phyloP scores from a whole-genome alignment of 148 eudicot genomes.

The Vaccinium vitisidaea region DNA sequence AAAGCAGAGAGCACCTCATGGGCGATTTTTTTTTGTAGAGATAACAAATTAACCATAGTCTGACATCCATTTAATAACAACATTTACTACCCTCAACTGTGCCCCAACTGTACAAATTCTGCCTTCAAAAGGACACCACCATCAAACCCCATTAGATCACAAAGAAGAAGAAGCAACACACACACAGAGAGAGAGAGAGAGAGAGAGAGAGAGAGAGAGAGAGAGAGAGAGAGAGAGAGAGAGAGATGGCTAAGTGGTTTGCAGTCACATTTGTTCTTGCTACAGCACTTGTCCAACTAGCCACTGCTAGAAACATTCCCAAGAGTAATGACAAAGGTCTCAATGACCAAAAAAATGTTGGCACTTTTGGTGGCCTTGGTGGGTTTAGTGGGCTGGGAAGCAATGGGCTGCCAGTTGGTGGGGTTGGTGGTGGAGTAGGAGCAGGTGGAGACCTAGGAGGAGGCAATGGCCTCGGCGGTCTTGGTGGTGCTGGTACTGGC shows the following conservation, averaged over 20 bases:
- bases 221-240: conserved; percentile 12
- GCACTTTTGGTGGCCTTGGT: conserved; percentile 30
- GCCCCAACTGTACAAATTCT: neutral
- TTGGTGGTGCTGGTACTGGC: neutral
- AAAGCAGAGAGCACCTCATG: neutral
- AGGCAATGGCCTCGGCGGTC: neutral
- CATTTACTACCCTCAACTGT: neutral
- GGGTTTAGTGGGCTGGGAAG: conserved; percentile 21
- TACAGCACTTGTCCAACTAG: neutral
- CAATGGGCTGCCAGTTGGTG: conserved; percentile 29
- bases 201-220: conserved; percentile 6
- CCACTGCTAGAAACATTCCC: conserved; percentile 33
- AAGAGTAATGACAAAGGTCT: conserved; percentile 14
- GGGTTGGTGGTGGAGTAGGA: conserved; percentile 21
- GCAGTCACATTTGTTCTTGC: neutral
- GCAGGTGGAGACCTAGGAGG: neutral
- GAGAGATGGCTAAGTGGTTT: conserved; percentile 4
- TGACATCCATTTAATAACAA: neutral
- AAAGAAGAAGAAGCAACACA: neutral
- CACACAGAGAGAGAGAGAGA: conserved; percentile 5
- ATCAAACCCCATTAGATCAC: neutral
- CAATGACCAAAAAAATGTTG: conserved; percentile 37
- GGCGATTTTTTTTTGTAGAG: neutral
- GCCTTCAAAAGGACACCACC: neutral
- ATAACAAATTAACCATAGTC: neutral